phyloP scores from a whole-genome alignment of 2,329 filamentous ascomycete genomes.

The Grosmannia clavigera region DNA sequence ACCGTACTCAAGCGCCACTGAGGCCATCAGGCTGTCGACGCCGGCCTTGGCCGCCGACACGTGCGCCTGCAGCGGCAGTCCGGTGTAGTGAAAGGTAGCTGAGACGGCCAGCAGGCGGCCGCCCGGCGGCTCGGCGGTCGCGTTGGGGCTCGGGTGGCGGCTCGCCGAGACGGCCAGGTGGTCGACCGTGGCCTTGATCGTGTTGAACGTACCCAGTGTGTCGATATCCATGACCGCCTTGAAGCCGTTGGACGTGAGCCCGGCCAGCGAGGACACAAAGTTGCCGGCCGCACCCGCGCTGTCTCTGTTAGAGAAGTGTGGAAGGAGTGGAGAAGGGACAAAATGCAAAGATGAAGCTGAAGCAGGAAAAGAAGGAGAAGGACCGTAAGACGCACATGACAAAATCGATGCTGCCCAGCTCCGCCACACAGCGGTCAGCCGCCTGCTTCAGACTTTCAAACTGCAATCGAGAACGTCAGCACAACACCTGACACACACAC shows the following conservation, averaged over 20 bases:
- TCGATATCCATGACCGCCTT: slow-evolving; percentile 95
- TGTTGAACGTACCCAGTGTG: slow-evolving; percentile 86
- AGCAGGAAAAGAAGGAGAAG: background rate
- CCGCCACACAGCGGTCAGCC: slow-evolving; percentile 65
- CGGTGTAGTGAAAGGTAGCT: slow-evolving; percentile 83
- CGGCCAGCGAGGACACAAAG: slow-evolving; percentile 76
- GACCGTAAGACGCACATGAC: slow-evolving; percentile 54
- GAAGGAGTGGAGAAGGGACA: background rate
- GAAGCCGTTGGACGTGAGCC: slow-evolving; percentile 80
- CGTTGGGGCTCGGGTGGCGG: slow-evolving; percentile 41
- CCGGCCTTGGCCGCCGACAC: slow-evolving; percentile 86
- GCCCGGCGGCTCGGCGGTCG: slow-evolving; percentile 37
- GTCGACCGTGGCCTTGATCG: slow-evolving; percentile 79
- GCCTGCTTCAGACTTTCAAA: slow-evolving; percentile 57
- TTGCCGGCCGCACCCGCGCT: slow-evolving; percentile 93
- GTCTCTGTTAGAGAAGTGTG: background rate
- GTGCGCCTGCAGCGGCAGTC: slow-evolving; percentile 74
- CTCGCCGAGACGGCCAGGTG: slow-evolving; percentile 65
- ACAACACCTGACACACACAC: background rate
- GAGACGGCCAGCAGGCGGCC: slow-evolving; percentile 84
- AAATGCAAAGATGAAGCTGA: background rate
- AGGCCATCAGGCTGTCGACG: slow-evolving; percentile 72
- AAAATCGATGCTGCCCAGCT: slow-evolving; percentile 82
- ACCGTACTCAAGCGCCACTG: slow-evolving; percentile 78
- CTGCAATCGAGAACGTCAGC: slow-evolving; percentile 17